Evolutionary conservation across 306 rosid species (phyloP).

Genomic region (Sophora flavescens): DNA sequence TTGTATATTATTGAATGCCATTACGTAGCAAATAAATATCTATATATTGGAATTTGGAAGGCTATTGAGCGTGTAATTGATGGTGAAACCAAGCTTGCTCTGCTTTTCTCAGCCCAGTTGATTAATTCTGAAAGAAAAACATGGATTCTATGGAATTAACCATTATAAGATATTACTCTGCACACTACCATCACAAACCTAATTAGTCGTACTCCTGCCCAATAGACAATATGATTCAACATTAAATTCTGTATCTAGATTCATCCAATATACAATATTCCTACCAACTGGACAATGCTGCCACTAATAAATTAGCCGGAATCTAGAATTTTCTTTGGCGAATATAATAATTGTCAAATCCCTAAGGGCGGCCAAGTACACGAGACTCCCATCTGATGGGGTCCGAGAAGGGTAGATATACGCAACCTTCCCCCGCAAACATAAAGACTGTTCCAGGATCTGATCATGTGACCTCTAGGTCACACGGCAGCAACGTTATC

Average conservation of each 20-base stretch:
- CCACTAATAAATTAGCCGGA: not conserved
- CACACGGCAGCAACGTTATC: no score
- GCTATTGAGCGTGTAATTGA: not conserved
- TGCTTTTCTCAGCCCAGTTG: not conserved
- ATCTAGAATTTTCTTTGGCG: conserved; percentile 10
- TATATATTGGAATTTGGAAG: not conserved
- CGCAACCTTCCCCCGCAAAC: no score
- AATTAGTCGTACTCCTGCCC: not conserved
- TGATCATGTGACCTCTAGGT: no score
- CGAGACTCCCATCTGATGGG: no score
- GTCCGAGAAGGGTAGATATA: no score
- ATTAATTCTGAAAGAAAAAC: conserved; percentile 15
- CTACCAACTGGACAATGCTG: conserved; percentile 13
- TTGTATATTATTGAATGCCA: not conserved
- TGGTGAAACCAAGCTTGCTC: conserved; percentile 3
- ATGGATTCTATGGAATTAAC: not conserved
- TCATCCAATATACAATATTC: conserved; percentile 21
- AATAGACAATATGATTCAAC: not conserved
- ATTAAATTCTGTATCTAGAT: not conserved
- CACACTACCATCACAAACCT: conserved; percentile 4
- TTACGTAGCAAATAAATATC: conserved; percentile 4
- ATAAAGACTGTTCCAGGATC: no score
- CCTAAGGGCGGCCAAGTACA: not conserved
- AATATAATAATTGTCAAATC: not conserved
- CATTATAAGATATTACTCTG: not conserved